Evolutionary conservation across 83 land plant genomes (phyloP).

Genomic region (Thuja plicata): DNA sequence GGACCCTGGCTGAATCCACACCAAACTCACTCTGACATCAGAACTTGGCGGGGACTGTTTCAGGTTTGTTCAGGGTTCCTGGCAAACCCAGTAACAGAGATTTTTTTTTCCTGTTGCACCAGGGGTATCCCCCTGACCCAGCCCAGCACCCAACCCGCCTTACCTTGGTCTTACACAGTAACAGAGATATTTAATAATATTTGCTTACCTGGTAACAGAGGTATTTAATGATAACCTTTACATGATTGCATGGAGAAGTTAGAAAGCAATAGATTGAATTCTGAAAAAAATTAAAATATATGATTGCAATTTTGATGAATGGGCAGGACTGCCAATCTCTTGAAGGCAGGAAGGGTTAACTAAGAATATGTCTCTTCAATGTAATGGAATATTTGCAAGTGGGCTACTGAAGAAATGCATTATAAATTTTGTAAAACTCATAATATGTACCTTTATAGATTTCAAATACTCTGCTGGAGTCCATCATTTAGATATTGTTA

Average conservation of each 20-base stretch:
- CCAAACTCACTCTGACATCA: too few species aligned
- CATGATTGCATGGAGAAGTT: background rate
- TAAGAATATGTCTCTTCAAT: background rate
- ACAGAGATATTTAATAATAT: too few species aligned
- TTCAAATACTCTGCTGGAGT: background rate
- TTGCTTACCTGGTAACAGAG: background rate
- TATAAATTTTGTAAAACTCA: background rate
- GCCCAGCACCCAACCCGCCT: too few species aligned
- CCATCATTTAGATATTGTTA: background rate
- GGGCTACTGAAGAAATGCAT: background rate
- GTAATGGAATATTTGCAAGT: background rate
- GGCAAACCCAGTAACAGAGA: too few species aligned
- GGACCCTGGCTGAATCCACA: too few species aligned
- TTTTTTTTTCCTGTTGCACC: too few species aligned
- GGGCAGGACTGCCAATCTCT: background rate
- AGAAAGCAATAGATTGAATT: background rate
- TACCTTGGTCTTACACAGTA: too few species aligned
- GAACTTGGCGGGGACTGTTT: too few species aligned
- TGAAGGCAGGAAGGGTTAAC: background rate
- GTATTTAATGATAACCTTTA: background rate
- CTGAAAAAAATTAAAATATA: background rate
- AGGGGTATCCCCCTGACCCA: too few species aligned
- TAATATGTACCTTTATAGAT: background rate
- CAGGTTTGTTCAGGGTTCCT: too few species aligned
- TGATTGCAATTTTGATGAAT: background rate